phyloP scores from a whole-genome alignment of 805 yeast species.

The Sungouiozyma intestinalis region DNA sequence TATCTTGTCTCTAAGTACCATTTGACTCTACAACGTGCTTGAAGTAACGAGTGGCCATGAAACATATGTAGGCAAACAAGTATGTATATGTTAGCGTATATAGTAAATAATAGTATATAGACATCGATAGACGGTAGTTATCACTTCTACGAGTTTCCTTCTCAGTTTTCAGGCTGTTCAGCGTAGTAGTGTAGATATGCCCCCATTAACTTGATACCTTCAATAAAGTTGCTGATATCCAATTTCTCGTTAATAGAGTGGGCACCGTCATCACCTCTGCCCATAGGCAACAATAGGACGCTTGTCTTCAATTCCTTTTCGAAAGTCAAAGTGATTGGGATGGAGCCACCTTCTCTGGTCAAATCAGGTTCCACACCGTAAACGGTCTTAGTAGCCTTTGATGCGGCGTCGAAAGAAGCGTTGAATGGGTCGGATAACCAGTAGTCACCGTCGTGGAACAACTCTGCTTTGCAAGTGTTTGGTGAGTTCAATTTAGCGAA shows the following conservation, averaged over 20 bases:
- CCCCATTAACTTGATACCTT: constrained; percentile 87
- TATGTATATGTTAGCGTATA: too few relatives aligned
- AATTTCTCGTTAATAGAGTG: constrained; percentile 95
- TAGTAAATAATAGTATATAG: too few relatives aligned
- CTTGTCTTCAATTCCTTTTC: constrained; percentile 78
- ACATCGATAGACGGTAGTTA: background rate
- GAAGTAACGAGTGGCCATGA: too few relatives aligned
- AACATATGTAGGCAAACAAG: too few relatives aligned
- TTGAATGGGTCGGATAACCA: constrained; percentile 95
- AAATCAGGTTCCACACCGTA: constrained; percentile 94
- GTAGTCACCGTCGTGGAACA: constrained; percentile 90
- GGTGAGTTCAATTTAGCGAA: constrained; percentile 66
- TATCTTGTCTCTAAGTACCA: constrained; percentile 3
- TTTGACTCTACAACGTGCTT: too few relatives aligned
- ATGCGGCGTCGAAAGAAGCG: constrained; percentile 87
- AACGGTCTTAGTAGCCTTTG: constrained; percentile 85
- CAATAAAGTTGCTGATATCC: constrained; percentile 77
- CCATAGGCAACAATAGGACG: constrained; percentile 90
- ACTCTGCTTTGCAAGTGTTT: constrained; percentile 60
- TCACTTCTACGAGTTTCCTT: background rate
- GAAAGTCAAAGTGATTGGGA: constrained; percentile 92
- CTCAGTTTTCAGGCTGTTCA: constrained; percentile 24
- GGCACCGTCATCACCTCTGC: constrained; percentile 99
- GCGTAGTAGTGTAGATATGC: constrained; percentile 88
- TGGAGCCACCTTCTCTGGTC: constrained; percentile 98